Evolutionary conservation across 2,329 filamentous ascomycete species (phyloP).

Genomic region (Corniculantispora saksenae): DNA sequence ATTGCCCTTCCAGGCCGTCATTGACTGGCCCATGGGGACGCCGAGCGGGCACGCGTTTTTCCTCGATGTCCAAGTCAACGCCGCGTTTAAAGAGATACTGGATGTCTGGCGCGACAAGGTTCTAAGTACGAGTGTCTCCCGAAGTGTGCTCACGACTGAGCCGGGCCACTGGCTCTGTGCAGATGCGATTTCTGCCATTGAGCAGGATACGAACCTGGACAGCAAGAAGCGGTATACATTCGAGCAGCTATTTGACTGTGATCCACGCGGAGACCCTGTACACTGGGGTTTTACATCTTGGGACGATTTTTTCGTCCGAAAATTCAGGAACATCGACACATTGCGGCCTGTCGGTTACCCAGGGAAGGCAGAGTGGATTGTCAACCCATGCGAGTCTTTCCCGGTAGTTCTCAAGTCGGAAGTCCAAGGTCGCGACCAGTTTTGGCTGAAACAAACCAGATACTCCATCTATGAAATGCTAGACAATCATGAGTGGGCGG

Average conservation of each 20-base stretch:
- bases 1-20: conserved; percentile 56
- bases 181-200: conserved; percentile 22
- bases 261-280: conserved; percentile 17
- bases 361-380: conserved; percentile 36
- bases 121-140: conserved; percentile 29
- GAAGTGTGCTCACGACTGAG: conserved; percentile 18
- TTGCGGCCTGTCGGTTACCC: conserved; percentile 55
- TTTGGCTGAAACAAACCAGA: conserved; percentile 67
- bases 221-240: conserved; percentile 19
- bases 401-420: conserved; percentile 49
- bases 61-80: conserved; percentile 53
- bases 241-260: conserved; percentile 25
- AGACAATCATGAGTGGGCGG: conserved; percentile 46
- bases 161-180: conserved; percentile 25
- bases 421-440: conserved; percentile 55
- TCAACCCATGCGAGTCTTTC: conserved; percentile 64
- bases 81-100: conserved; percentile 51
- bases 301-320: conserved; percentile 65
- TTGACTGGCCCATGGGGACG: conserved; percentile 62
- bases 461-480: conserved; percentile 65
- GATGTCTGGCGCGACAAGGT: conserved; percentile 40
- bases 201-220: conserved; percentile 23
- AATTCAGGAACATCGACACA: conserved; percentile 42
- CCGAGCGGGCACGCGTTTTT: conserved; percentile 55
- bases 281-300: conserved; percentile 57